phyloP scores from a whole-genome alignment of 352 stramenopile species.

The Peronospora tabacina region DNA sequence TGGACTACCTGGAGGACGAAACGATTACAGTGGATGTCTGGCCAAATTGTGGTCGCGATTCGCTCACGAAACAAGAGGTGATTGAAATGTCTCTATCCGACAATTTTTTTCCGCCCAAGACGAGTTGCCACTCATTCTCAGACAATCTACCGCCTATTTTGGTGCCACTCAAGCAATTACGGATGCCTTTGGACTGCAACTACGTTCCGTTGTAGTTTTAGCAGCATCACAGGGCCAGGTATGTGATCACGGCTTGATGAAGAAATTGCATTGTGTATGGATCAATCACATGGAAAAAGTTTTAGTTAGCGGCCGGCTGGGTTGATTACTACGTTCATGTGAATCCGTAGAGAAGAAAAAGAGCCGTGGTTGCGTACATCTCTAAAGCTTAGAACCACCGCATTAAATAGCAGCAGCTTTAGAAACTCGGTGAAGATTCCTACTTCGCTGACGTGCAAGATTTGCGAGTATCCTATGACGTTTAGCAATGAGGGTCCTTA shows the following conservation, averaged over 20 bases:
- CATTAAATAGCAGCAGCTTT: too few species aligned
- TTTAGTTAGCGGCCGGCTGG: background rate
- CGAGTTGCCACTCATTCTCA: conserved; percentile 79
- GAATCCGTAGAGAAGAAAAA: too few species aligned
- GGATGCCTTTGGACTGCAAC: conserved; percentile 33
- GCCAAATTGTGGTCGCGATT: conserved; percentile 76
- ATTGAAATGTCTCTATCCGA: conserved; percentile 80
- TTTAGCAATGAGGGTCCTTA: too few species aligned
- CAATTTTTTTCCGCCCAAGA: conserved; percentile 80
- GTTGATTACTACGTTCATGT: too few species aligned
- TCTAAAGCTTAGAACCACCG: too few species aligned
- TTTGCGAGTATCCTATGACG: too few species aligned
- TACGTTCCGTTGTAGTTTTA: conserved; percentile 28
- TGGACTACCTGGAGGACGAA: conserved; percentile 79
- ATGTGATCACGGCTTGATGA: background rate
- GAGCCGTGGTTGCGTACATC: too few species aligned
- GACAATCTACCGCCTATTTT: conserved; percentile 80
- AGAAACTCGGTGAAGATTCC: too few species aligned
- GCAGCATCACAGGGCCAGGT: background rate
- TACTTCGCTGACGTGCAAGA: too few species aligned
- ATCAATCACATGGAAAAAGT: background rate
- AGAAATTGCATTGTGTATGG: background rate
- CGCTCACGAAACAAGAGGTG: conserved; percentile 74
- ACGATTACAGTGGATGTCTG: conserved; percentile 82
- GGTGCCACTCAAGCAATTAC: conserved; percentile 56